Percentiles rank a stretch among this genome's conserved stretches.
These are phyloP conservation scores for Ceratocystis colombiana DNA, from an alignment of 2,329 filamentous ascomycete species.

Conservation along the genomic window DNA sequence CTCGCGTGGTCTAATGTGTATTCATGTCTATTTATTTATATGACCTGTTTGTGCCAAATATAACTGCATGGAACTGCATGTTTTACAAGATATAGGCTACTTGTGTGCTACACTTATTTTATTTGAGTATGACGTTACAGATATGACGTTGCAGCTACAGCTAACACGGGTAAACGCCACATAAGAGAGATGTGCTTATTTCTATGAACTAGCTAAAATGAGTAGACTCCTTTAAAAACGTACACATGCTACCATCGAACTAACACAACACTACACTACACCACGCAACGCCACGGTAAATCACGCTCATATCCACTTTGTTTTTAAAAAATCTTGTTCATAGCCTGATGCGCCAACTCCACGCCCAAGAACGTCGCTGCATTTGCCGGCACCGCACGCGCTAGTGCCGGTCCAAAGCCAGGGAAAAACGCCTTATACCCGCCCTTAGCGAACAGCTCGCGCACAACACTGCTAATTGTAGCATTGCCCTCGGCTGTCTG, in stretches of 20 bases:
- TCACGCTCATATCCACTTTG: background rate
- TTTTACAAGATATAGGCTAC: background rate
- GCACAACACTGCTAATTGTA: constrained; percentile 68
- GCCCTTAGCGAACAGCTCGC: constrained; percentile 70
- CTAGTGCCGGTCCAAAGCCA: constrained; percentile 83
- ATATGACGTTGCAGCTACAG: background rate
- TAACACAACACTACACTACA: too few relatives aligned
- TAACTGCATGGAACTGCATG: too few relatives aligned
- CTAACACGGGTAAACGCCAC: background rate
- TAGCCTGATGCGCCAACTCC: constrained; percentile 71
- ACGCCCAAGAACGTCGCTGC: constrained; percentile 88
- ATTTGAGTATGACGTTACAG: background rate
- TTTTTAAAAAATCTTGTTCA: constrained; percentile 59
- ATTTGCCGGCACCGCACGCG: constrained; percentile 88
- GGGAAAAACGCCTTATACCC: constrained; percentile 93
- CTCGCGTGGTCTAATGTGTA: background rate
- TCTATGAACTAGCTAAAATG: background rate
- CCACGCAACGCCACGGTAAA: too few relatives aligned
- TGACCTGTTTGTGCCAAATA: background rate
- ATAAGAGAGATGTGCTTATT: too few relatives aligned
- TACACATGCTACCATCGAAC: background rate
- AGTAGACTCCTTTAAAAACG: background rate
- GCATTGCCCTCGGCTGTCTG: constrained; percentile 84
- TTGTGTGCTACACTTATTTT: background rate
- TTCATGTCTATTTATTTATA: background rate